Evolutionary conservation across 768 basidiomycete genomes (phyloP).

Genomic region (Aureoboletus auriporus): DNA sequence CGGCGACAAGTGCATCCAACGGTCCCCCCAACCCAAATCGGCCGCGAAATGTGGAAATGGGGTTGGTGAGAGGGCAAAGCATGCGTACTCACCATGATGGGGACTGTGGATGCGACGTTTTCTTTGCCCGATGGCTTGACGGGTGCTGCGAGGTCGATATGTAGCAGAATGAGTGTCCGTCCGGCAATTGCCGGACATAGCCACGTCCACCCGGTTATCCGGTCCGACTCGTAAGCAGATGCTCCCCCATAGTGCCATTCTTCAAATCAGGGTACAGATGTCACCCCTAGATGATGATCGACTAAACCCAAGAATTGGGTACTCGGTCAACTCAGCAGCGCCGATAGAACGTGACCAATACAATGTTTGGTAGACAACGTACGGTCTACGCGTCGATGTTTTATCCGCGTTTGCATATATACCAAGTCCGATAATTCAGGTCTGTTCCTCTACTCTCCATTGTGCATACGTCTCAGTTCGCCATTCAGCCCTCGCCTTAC

Average conservation of each 20-base stretch:
- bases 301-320: slow-evolving; percentile 45
- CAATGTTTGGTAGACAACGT: slow-evolving; percentile 7
- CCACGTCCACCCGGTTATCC: no score
- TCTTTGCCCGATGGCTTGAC: slow-evolving; percentile 28
- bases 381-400: slow-evolving; percentile 63
- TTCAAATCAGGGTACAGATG: no score
- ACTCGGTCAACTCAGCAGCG: slow-evolving; percentile 36
- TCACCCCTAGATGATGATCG: slow-evolving; percentile 62
- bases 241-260: no score
- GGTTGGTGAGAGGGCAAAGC: slow-evolving; percentile 6
- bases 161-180: slow-evolving; percentile 26
- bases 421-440: slow-evolving; percentile 70
- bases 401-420: slow-evolving; percentile 63
- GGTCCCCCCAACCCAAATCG: slow-evolving; percentile 5
- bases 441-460: slow-evolving; percentile 19
- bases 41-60: slow-evolving; percentile 3
- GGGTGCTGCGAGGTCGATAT: slow-evolving; percentile 11
- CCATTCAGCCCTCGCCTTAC: slow-evolving; percentile 44
- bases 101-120: slow-evolving; percentile 17
- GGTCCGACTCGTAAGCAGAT: no score
- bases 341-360: slow-evolving; percentile 44
- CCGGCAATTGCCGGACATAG: slow-evolving; percentile 43
- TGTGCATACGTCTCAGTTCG: neutral
- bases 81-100: slow-evolving; percentile 35
- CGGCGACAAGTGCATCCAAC: slow-evolving; percentile 24